Evolutionary conservation across 2,329 filamentous ascomycete genomes (phyloP).

Genomic region (Clonostachys rhizophaga): DNA sequence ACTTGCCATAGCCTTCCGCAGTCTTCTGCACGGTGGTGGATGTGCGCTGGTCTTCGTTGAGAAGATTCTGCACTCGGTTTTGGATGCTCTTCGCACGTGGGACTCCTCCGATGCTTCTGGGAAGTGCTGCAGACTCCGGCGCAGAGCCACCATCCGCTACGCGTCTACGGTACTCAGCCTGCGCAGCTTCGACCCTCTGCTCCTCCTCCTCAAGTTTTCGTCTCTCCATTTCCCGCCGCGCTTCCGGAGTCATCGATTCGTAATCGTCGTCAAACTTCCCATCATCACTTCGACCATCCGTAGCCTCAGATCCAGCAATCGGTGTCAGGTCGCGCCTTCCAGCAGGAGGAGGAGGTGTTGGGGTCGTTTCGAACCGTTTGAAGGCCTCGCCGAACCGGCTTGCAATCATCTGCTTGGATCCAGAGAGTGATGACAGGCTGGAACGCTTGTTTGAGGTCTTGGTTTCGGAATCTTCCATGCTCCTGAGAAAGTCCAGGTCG

Average conservation of each 20-base stretch:
- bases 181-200: slow-evolving; percentile 80
- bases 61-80: slow-evolving; percentile 79
- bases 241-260: slow-evolving; percentile 77
- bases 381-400: slow-evolving; percentile 93
- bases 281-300: slow-evolving; percentile 55
- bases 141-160: slow-evolving; percentile 46
- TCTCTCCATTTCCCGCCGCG: slow-evolving; percentile 85
- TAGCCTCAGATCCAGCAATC: slow-evolving; percentile 72
- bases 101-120: slow-evolving; percentile 52
- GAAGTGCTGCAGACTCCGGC: slow-evolving; percentile 33
- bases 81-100: slow-evolving; percentile 81
- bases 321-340: slow-evolving; percentile 56
- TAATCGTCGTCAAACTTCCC: slow-evolving; percentile 59
- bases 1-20: slow-evolving; percentile 86
- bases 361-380: slow-evolving; percentile 73
- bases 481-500: slow-evolving; percentile 78
- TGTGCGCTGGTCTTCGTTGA: slow-evolving; percentile 69
- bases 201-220: slow-evolving; percentile 81
- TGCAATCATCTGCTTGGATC: slow-evolving; percentile 74
- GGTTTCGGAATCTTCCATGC: slow-evolving; percentile 61
- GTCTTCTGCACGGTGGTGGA: slow-evolving; percentile 55
- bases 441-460: slow-evolving; percentile 56
- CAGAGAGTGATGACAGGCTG: slow-evolving; percentile 67
- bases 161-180: slow-evolving; percentile 79
- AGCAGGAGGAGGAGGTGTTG: slow-evolving; percentile 43